These are phyloP conservation scores for Kondoa malvinella DNA, from an alignment of 768 basidiomycete species.

Conservation along the genomic window DNA sequence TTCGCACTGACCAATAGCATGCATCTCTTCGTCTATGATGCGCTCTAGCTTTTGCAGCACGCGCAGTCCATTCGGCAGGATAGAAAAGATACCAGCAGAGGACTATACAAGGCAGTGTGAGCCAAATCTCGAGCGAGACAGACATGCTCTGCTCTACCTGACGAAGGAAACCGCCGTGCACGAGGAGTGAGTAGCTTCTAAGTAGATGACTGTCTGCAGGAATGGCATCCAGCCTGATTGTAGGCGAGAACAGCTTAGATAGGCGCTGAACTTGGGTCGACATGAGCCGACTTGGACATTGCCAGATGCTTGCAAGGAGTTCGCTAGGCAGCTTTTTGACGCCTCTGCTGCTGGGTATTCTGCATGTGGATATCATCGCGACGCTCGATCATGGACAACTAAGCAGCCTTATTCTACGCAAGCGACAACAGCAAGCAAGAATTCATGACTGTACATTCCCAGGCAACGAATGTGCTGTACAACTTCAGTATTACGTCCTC, in stretches of 20 bases:
- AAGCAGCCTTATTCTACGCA: no score
- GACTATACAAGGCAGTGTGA: constrained; percentile 8
- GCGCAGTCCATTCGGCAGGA: constrained; percentile 12
- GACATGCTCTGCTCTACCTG: not conserved
- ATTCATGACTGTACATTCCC: no score
- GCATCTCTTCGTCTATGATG: constrained; percentile 19
- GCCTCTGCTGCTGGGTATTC: no score
- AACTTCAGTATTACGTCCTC: no score
- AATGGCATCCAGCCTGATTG: not conserved
- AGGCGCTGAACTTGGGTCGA: not conserved
- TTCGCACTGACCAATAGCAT: constrained; percentile 9
- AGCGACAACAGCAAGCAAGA: no score
- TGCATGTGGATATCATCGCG: no score
- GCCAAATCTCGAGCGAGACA: not conserved
- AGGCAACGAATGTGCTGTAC: no score
- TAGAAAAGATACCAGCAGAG: constrained; percentile 17
- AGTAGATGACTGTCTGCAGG: not conserved
- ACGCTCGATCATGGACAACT: no score
- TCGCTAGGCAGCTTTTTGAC: no score
- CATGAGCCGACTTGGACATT: no score
- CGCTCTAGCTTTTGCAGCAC: constrained; percentile 13
- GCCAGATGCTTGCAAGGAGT: no score
- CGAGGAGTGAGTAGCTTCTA: not conserved
- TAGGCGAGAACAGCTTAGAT: not conserved
- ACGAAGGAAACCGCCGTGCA: constrained; percentile 7